Evolutionary conservation across 169 alveolate genomes (phyloP), one percentile per base, ranked within the genome.

Genomic region (Hammondia hammondi): DNA sequence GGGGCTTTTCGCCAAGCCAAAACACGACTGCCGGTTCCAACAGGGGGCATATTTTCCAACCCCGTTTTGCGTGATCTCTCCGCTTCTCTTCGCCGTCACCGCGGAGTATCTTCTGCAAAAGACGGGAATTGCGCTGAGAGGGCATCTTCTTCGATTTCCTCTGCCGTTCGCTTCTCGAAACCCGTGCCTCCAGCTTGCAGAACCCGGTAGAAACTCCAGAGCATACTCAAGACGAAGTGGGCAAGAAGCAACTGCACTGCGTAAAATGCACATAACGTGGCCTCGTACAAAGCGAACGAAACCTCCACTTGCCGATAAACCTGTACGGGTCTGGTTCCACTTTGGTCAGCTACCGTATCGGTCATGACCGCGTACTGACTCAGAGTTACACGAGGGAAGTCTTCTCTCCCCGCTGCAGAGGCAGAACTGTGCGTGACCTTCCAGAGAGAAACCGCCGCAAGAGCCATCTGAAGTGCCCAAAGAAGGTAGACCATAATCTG

Each of bases 141-240:
- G 35, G 70, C 84, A 71, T 85, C 91, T 52, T 93, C 95, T 81
- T 93, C 95, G 56, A 93, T 70, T 39, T 93, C 95, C 48, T 93
- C 95, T 12, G 95, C 95, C 10, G 93, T 52, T 77, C 87, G 85
- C 67, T 29, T 43, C 67, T 93, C 95, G 48, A 93, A 93, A 21
- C 92, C 91, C 6, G 95, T 93, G 24, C 95, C 95, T 2, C 95
- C 95, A 39, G 91, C 95, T 93, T 93, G 95, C 72, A 93, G 91
- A 32, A 93, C 93, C 27, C 95, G 93, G 85, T 93, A 93, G 70
- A 93, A 93, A 39, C 95, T 93, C 95, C 95, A 93, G 29, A 93
- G 93, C 82, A 93, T 81, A 45, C 93, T 67, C 37, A 93, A 85
- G 73, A 46, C 82, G 91, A 85, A 52, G 61, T 93, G 93, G 37